A percentile compares a stretch with the other conserved stretches of the same genome.
phyloP scores from a whole-genome alignment of 768 basidiomycete species.

The Russula brevipes region DNA sequence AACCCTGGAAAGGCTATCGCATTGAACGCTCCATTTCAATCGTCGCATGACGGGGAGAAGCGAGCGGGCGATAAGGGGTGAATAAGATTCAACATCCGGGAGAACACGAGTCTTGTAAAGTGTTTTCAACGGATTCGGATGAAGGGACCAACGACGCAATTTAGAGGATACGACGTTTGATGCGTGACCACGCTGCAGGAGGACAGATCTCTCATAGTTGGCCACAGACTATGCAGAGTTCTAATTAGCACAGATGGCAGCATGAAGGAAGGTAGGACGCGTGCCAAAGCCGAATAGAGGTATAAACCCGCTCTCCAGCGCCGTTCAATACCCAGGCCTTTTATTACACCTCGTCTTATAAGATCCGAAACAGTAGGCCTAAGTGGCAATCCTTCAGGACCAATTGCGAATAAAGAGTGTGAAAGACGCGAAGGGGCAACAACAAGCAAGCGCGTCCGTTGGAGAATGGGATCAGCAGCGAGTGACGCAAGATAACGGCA shows the following conservation, averaged over 20 bases:
- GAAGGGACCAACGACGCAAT: slow-evolving; percentile 44
- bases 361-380: slow-evolving; percentile 64
- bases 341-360: slow-evolving; percentile 64
- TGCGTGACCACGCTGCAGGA: slow-evolving; percentile 51
- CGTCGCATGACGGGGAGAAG: slow-evolving; percentile 59
- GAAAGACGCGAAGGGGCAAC: slow-evolving; percentile 62
- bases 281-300: slow-evolving; percentile 55
- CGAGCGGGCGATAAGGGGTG: slow-evolving; percentile 49
- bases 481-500: slow-evolving; percentile 45
- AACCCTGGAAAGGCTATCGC: slow-evolving; percentile 52
- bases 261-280: slow-evolving; percentile 27
- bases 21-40: slow-evolving; percentile 67
- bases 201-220: slow-evolving; percentile 58
- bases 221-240: slow-evolving; percentile 50
- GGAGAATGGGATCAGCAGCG: slow-evolving; percentile 58
- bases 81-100: slow-evolving; percentile 60
- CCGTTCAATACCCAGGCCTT: slow-evolving; percentile 60
- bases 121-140: slow-evolving; percentile 36
- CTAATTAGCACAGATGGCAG: neutral
- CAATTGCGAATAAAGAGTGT: slow-evolving; percentile 58
- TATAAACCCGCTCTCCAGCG: slow-evolving; percentile 63
- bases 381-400: slow-evolving; percentile 49
- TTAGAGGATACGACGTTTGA: slow-evolving; percentile 48
- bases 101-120: slow-evolving; percentile 50
- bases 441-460: slow-evolving; percentile 54